phyloP scores from a whole-genome alignment of 306 rosid genomes.

The Amphicarpaea edgeworthii region DNA sequence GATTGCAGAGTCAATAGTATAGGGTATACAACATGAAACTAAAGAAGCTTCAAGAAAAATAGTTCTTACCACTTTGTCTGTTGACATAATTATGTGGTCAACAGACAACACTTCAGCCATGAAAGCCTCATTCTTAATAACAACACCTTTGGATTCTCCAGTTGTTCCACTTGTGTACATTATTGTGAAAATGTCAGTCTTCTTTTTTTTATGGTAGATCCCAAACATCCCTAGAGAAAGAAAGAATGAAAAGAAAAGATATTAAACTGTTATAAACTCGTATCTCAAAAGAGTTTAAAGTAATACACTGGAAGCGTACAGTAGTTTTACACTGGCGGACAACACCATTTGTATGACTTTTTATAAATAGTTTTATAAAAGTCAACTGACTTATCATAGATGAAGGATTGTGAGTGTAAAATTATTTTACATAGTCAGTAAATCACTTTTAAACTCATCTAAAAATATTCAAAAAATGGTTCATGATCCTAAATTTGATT shows the following conservation, averaged over 20 bases:
- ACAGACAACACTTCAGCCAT: conserved; percentile 83
- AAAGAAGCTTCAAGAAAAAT: conserved; percentile 31
- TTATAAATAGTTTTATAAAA: no score
- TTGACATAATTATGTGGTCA: conserved; percentile 71
- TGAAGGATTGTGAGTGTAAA: no score
- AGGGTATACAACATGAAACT: not conserved
- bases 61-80: conserved; percentile 79
- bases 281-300: no score
- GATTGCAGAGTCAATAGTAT: not conserved
- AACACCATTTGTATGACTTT: no score
- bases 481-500: not conserved
- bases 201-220: conserved; percentile 77
- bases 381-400: no score
- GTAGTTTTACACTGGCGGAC: no score
- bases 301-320: no score
- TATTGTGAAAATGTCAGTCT: conserved; percentile 73
- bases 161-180: conserved; percentile 99
- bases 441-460: no score
- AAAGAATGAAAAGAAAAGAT: not conserved
- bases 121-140: conserved; percentile 74
- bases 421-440: no score
- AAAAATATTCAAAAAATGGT: no score
- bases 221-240: conserved; percentile 63
- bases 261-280: not conserved
- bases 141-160: conserved; percentile 93